Base-by-base conservation (phyloP, 225 moss, liverwort and hornwort genomes). In the Physcomitrellopsis africana region DNA sequence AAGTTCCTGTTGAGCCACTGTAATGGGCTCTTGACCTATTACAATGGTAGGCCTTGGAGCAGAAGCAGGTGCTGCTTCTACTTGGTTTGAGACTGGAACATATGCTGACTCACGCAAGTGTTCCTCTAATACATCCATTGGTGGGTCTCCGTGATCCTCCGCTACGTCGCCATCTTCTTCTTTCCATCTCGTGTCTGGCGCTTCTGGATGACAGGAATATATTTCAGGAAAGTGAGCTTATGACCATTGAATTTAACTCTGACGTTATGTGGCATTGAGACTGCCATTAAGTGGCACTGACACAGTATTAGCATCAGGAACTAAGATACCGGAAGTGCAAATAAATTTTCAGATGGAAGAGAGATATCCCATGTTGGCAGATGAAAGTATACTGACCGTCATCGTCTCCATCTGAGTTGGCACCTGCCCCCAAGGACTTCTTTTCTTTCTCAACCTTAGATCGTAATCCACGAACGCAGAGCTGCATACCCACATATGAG, bases 391-490 rank as follows among this genome's bases (percentile, higher is more conserved):
- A 9, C 77, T 60, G 10, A 87, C 87, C 83, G 8, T 76, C 76
- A 0, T n/a, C 5, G 41, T 37, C n/a, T 2, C 11, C 68, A 15
- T 59, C 65, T 15, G 51, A 73, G 15, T 80, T 78, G 27, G 51
- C 41, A 59, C 67, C 78, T 8, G 20, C 11, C 27, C 20, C 24
- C 12, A 71, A 26, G 15, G 32, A n/a, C 22, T 80, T 75, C 68
- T 72, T 51, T 1, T 90, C 85, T 3, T 68, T 68, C 14, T 77
- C 80, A n/a, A 97, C 72, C 76, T 92, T 94, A 23, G 77, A 81
- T 56, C 93, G 90, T 66, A 97, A 65, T 65, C 93, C 93, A 57
- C 87, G 85, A 29, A 87, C 76, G 68, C 91, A 91, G 67, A 77
- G 72, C 97, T 97, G 84, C 29, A 75, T 18, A 72, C 62, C 12